Percentiles rank a stretch among this genome's conserved stretches.
phyloP scores from a whole-genome alignment of 2,329 filamentous ascomycete species.

The Curvularia spicifera region DNA sequence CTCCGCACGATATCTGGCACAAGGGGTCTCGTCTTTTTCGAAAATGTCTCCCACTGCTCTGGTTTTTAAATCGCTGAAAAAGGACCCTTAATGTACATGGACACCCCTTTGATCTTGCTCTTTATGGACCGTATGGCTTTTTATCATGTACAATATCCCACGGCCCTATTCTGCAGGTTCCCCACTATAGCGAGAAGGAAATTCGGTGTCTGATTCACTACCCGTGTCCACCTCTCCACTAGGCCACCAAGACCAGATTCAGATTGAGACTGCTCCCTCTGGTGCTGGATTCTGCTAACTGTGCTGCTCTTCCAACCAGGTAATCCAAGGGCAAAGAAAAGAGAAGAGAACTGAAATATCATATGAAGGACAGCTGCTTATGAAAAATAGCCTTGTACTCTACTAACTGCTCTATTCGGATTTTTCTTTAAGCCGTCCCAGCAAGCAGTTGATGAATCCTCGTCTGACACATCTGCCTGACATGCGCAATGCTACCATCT shows the following conservation, averaged over 20 bases:
- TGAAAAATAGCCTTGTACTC: background rate
- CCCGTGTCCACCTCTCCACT: background rate
- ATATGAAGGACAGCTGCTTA: background rate
- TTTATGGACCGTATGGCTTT: slow-evolving; percentile 2
- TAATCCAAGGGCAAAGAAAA: background rate
- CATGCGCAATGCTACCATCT: background rate
- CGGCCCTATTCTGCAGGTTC: slow-evolving; percentile 1
- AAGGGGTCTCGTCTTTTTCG: slow-evolving; percentile 4
- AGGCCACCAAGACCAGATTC: background rate
- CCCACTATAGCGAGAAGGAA: slow-evolving; percentile 1
- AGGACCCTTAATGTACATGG: slow-evolving; percentile 4
- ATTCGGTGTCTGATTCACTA: background rate
- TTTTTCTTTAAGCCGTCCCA: background rate
- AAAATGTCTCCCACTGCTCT: slow-evolving; percentile 4
- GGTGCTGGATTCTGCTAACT: background rate
- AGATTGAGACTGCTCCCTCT: background rate
- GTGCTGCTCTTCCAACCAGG: background rate
- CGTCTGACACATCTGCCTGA: background rate
- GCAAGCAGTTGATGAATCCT: background rate
- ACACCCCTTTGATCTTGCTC: slow-evolving; percentile 6
- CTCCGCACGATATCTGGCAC: slow-evolving; percentile 2
- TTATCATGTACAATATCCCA: slow-evolving; percentile 9
- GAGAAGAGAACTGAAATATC: background rate
- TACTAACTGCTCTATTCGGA: background rate
- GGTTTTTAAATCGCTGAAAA: slow-evolving; percentile 9